These are phyloP conservation scores for Trapa bicornis DNA, from an alignment of 345 rosid genomes.

Conservation along the genomic window DNA sequence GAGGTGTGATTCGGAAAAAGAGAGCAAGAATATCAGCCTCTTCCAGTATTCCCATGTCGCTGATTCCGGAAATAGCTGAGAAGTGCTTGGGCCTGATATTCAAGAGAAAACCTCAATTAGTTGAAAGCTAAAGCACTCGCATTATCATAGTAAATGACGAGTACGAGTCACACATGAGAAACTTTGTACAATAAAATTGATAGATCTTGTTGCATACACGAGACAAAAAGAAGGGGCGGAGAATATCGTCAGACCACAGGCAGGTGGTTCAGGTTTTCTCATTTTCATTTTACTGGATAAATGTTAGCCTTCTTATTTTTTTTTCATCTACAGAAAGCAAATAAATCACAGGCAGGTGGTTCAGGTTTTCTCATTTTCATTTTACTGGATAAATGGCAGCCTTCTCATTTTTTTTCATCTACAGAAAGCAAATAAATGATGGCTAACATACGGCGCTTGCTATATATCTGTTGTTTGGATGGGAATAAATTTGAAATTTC, in stretches of 20 bases:
- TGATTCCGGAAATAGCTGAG: slow-evolving; percentile 72
- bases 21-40: slow-evolving; percentile 31
- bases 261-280: background rate
- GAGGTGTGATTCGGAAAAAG: slow-evolving; percentile 3
- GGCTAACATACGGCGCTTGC: no score
- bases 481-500: no score
- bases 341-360: background rate
- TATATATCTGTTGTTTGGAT: no score
- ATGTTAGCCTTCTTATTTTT: background rate
- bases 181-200: background rate
- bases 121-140: background rate
- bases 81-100: slow-evolving; percentile 68
- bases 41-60: slow-evolving; percentile 53
- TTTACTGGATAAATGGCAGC: background rate
- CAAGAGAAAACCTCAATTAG: slow-evolving; percentile 1
- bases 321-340: background rate
- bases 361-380: background rate
- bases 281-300: background rate
- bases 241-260: background rate
- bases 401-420: background rate
- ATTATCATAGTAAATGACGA: background rate
- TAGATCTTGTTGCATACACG: background rate
- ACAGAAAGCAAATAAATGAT: background rate
- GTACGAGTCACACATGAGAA: background rate
- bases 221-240: background rate